Evolutionary conservation across 768 basidiomycete genomes (phyloP), one percentile per base, ranked within the genome.

Genomic region (Leccinellum rugosiceps): DNA sequence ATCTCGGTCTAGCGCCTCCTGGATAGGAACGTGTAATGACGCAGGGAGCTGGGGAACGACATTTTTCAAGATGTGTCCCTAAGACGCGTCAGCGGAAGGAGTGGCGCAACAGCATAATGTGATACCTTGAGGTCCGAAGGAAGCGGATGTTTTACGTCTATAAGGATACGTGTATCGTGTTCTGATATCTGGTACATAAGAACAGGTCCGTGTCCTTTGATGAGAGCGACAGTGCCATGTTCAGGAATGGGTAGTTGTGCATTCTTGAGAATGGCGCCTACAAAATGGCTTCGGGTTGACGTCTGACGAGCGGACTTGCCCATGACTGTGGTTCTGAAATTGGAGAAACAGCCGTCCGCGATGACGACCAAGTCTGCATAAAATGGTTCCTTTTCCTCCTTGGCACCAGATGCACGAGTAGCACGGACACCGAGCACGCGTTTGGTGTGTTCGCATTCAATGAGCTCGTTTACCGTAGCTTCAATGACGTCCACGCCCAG

Each of bases 261-360:
- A 65, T 97, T 83, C 66, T 94, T 83, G 45, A 99, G 80, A 15
- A 98, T 77, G 6, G 86, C 81, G 25, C 95, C 96, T 58, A 94
- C 80, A 67, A 98, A 98, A 72, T 94, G 83, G 52, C 87, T 87
- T 58, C 82, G 83, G 21, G 85, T 84, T 4, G 74, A 68, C 1
- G 86, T 77, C 65, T 84, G 85, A 47, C 60, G 48, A 28, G 75
- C 74, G 17, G 77, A 69, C 41, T 69, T 64, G 53, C 83, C 83
- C 79, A 87, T 80, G n/a, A 93, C 84, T 2, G 76, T 58, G 11
- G 73, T 78, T 50, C 96, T 81, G 78, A 99, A 95, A 67, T 95
- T 97, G 4, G 92, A 95, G 74, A 92, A 92, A 72, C 93, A 97
- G 0, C 96, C 96, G 69, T 99, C 96, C 4, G 95, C 94, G 57